Percentiles rank a stretch among this genome's conserved stretches.
phyloP scores from a whole-genome alignment of 2,329 filamentous ascomycete genomes.

The Calonectria hawksworthii region DNA sequence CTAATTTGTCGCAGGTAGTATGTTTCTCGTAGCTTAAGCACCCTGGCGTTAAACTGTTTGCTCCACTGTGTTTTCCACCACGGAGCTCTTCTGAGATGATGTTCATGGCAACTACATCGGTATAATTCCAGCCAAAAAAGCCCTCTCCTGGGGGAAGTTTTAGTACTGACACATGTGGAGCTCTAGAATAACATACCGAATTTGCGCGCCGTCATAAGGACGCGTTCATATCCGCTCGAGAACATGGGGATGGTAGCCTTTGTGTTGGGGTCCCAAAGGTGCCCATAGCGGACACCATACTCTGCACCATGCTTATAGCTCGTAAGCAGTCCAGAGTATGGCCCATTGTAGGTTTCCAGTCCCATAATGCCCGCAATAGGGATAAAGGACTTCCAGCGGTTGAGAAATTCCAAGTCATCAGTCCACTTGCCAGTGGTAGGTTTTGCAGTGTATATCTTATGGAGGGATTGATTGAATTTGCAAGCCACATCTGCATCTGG shows the following conservation, averaged over 20 bases:
- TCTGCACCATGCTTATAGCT: neutral
- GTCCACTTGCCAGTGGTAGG: neutral
- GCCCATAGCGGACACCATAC: slow-evolving; percentile 1
- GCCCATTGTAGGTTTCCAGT: neutral
- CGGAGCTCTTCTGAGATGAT: neutral
- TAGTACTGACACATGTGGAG: neutral
- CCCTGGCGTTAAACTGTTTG: neutral
- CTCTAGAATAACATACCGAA: neutral
- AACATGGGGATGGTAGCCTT: slow-evolving; percentile 3
- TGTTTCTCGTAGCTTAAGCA: neutral
- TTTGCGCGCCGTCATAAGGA: slow-evolving; percentile 2
- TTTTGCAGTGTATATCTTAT: neutral
- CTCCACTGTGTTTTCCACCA: neutral
- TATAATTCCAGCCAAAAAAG: slow-evolving; percentile 4
- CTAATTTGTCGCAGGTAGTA: neutral
- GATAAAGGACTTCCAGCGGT: neutral
- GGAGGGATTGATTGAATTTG: neutral
- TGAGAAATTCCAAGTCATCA: neutral
- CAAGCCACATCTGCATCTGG: neutral
- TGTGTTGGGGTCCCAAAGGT: neutral
- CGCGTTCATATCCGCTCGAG: slow-evolving; percentile 1
- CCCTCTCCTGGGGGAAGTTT: neutral
- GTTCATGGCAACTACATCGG: slow-evolving; percentile 1
- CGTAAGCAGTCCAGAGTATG: neutral
- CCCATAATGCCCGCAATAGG: neutral